Evolutionary conservation across 257 asterid genomes (phyloP), one percentile per base, ranked within the genome.

Genomic region (Petunia axillaris): DNA sequence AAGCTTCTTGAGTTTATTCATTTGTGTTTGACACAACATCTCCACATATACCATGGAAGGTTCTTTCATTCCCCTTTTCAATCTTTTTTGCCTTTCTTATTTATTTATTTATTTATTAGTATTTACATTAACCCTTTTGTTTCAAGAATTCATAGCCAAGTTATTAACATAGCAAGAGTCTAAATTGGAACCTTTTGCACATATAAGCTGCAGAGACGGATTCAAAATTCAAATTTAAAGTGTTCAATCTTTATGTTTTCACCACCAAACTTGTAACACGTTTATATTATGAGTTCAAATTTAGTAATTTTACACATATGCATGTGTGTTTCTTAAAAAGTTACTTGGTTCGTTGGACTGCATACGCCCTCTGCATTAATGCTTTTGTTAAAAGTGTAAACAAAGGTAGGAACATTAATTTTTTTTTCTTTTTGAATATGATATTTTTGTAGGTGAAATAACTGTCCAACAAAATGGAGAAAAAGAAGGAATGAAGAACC

Each of bases 371-470:
- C 25, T 25, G 25, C 25, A 25, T 25, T 25, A 25, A 25, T 25
- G 25, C 25, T 25, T 25, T 25, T 25, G 25, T 25, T 25, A 25
- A 25, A 25, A 25, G 13, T 1, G 54, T 1, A 4, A 63, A 36
- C 9, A 63, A 63, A 9, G 3, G 43, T 1, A 63, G 41, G 2
- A 62, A 40, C 3, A 3, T 37, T 10, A 1, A 0, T 38, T 25
- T 62, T 55, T 59, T 3, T 7, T 63, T 16, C 48, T 8, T 65
- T 68, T 64, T 6, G 41, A 62, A 35, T 38, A 14, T 57, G 79
- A 74, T 10, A 43, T 60, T 52, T 81, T 8, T 65, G 38, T 79
- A 85, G 85, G 77, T 75, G 80, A 79, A 82, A 68, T 50, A n/a
- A 82, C 75, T 75, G 57, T 44, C 8, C 62, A 73, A 46, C 48